Evolutionary conservation across 2,329 filamentous ascomycete genomes (phyloP), one percentile per base, ranked within the genome.

Genomic region (Neurospora crassa): DNA sequence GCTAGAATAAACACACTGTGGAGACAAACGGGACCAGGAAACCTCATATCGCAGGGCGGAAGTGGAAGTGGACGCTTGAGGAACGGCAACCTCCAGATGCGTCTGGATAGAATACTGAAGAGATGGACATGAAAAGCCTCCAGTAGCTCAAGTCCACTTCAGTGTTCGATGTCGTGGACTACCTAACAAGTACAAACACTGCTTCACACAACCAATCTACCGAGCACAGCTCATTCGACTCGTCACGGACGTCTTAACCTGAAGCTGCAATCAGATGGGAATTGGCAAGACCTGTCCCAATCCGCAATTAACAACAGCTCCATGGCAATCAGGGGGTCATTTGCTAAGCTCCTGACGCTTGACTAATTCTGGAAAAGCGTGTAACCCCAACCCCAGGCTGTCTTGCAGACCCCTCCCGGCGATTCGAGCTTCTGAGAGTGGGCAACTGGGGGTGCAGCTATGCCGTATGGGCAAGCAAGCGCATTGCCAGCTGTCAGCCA

Each of bases 341-440:
- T 63, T 63, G 53, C 53, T 63, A 63, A 63, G 53, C 53, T 63
- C 53, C 53, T 63, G 53, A 63, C 53, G 53, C 53, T 63, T 63
- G 53, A 63, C 53, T 63, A 16, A 34, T 63, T 63, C 53, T 63
- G 16, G 53, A 11, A 63, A 63, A 7, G 53, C 53, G 53, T 34
- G 53, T 63, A 63, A 63, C 53, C 53, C 29, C 5, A 63, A 63
- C 53, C 29, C 24, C 53, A 63, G 53, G 53, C 53, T 37, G 53
- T 34, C 47, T 59, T 34, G 47, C 16, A 59, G 24, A 59, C 47
- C 47, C 47, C 47, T 59, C 47, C 47, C 24, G 12, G 24, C 34
- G 53, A 63, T 63, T 59, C 24, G 24, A 63, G 53, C 24, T 34
- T 63, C 24, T 63, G 53, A 37, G 7, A 59, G 53, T 63, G 14